Conservation (phyloP, 768 basidiomycete genomes). For the Lyophyllum semitale region DNA sequence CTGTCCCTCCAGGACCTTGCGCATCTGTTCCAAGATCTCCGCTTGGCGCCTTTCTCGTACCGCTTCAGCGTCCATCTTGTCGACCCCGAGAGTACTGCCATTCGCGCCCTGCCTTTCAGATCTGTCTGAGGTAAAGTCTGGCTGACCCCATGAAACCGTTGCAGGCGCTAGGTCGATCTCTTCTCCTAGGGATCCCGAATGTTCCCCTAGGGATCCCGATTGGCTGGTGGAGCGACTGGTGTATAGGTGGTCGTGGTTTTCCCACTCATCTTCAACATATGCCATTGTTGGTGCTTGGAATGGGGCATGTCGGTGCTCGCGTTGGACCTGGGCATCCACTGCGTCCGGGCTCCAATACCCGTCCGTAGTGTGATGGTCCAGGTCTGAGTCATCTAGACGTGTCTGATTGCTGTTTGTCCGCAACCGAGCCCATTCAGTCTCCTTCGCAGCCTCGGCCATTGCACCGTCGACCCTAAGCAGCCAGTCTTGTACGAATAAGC, state of each 20-base stretch:
- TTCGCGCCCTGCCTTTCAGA: background rate
- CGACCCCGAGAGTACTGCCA: background rate
- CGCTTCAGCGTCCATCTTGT: slow-evolving; percentile 3
- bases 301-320: background rate
- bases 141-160: background rate
- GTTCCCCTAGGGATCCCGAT: background rate
- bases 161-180: background rate
- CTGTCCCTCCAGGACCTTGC: slow-evolving; percentile 10
- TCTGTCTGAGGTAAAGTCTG: background rate
- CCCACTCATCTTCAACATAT: background rate
- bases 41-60: slow-evolving; percentile 7
- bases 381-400: background rate
- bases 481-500: slow-evolving; percentile 4
- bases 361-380: background rate
- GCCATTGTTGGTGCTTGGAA: background rate
- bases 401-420: background rate
- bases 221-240: background rate
- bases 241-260: background rate
- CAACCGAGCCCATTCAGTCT: slow-evolving; percentile 6
- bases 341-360: background rate
- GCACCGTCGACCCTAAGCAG: slow-evolving; percentile 1
- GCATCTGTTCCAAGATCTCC: slow-evolving; percentile 8
- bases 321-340: background rate
- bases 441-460: slow-evolving; percentile 4
- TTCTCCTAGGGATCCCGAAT: background rate